phyloP scores from a whole-genome alignment of 2,329 filamentous ascomycete species.

The Cladophialophora yegresii region DNA sequence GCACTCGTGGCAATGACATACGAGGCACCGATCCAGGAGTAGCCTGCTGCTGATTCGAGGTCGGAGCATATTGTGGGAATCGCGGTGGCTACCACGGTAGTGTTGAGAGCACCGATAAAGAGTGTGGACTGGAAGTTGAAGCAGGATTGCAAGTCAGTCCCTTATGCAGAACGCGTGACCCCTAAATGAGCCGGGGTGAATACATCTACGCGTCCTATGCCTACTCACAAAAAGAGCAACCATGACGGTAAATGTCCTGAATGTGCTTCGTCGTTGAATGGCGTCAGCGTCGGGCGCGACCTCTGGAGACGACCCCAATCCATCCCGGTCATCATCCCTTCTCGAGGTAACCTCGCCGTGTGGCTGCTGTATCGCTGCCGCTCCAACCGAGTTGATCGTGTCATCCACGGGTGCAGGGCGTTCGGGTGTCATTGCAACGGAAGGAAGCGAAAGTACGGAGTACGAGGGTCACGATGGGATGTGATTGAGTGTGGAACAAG shows the following conservation, averaged over 20 bases:
- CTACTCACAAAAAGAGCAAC: slow-evolving; percentile 38
- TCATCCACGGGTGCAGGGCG: not conserved
- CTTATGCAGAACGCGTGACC: not conserved
- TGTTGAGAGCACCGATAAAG: slow-evolving; percentile 62
- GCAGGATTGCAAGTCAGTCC: not conserved
- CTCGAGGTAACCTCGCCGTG: not conserved
- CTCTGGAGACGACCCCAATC: not conserved
- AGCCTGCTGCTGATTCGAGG: slow-evolving; percentile 48
- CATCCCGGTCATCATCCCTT: not conserved
- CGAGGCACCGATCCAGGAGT: slow-evolving; percentile 52
- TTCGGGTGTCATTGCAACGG: not conserved
- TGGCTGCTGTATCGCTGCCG: not conserved
- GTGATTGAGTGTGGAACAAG: not conserved
- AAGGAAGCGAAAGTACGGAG: not conserved
- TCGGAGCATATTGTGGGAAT: slow-evolving; percentile 47
- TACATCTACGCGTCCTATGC: not conserved
- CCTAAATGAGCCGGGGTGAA: not conserved
- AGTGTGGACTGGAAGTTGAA: slow-evolving; percentile 44
- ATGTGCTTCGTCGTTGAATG: slow-evolving; percentile 29
- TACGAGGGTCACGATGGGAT: not conserved
- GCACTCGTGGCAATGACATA: slow-evolving; percentile 50
- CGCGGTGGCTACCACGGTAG: slow-evolving; percentile 52
- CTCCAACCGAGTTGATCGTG: not conserved
- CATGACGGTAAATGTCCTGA: slow-evolving; percentile 38
- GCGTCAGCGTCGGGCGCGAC: not conserved